phyloP scores from a whole-genome alignment of 2,329 filamentous ascomycete genomes.

The Ceratocystis cacaofunesta region DNA sequence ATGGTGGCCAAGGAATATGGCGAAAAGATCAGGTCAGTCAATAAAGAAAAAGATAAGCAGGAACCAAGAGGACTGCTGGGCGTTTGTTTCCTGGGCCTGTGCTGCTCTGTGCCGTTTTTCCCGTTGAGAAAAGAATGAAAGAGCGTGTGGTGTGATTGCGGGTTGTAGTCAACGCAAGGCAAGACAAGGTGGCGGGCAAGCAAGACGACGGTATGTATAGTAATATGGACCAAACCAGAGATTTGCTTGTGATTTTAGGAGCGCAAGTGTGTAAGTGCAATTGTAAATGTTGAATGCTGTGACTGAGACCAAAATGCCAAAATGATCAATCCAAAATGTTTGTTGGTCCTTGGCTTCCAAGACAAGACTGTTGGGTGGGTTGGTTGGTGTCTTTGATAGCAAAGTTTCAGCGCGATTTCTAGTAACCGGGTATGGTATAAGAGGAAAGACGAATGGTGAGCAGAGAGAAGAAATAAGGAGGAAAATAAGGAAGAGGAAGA shows the following conservation, averaged over 20 bases:
- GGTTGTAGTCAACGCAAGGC: not conserved
- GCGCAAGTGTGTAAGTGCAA: not conserved
- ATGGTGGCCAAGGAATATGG: not conserved
- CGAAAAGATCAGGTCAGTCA: conserved; percentile 2
- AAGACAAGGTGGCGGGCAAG: not conserved
- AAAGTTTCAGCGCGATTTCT: not conserved
- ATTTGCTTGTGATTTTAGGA: not conserved
- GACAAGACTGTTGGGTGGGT: not conserved
- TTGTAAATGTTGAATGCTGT: not conserved
- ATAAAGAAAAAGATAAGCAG: not conserved
- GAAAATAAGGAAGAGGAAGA: conserved; percentile 1
- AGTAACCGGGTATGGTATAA: not conserved
- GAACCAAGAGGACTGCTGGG: not conserved
- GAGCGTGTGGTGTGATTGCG: not conserved
- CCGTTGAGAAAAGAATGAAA: not conserved
- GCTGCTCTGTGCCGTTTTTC: not conserved
- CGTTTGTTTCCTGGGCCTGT: conserved; percentile 3
- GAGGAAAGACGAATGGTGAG: not conserved
- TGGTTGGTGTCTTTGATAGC: not conserved
- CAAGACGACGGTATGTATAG: not conserved
- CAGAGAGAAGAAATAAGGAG: not conserved
- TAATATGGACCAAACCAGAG: not conserved
- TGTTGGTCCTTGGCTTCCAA: not conserved
- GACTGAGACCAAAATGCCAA: conserved; percentile 2
- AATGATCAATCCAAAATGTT: not conserved